These are phyloP conservation scores for Moesziomyces sp. DNA, from an alignment of 1,284 basidiomycete species.

Conservation along the genomic window DNA sequence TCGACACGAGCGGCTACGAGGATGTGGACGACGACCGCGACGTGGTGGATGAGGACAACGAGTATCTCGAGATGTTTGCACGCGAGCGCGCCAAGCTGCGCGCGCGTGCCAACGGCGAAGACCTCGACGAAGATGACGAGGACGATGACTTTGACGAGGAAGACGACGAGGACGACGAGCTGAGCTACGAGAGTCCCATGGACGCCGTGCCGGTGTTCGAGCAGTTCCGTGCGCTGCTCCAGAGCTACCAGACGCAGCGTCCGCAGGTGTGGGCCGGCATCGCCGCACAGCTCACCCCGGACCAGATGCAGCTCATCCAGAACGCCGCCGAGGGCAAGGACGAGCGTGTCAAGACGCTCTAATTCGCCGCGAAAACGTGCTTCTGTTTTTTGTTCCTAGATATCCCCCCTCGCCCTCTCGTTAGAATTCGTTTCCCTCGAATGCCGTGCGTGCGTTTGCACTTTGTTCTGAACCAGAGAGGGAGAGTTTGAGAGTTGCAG, in stretches of 20 bases:
- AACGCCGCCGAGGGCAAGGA: slow-evolving; percentile 31
- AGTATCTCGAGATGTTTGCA: slow-evolving; percentile 65
- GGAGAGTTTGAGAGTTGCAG: too few relatives aligned
- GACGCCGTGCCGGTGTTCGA: slow-evolving; percentile 58
- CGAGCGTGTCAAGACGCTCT: slow-evolving; percentile 42
- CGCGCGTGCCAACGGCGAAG: slow-evolving; percentile 44
- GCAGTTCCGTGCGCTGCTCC: slow-evolving; percentile 51
- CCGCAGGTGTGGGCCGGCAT: slow-evolving; percentile 43
- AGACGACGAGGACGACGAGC: slow-evolving; percentile 56
- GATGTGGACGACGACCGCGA: slow-evolving; percentile 63
- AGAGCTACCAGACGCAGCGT: slow-evolving; percentile 45
- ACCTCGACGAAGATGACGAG: slow-evolving; percentile 47
- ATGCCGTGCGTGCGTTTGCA: too few relatives aligned
- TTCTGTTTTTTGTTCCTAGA: not conserved
- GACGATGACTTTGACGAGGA: slow-evolving; percentile 47
- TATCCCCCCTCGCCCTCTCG: too few relatives aligned
- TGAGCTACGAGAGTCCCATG: slow-evolving; percentile 60
- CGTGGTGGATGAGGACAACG: slow-evolving; percentile 65
- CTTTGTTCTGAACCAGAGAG: too few relatives aligned
- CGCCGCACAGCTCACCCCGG: slow-evolving; percentile 25
- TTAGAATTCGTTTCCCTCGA: too few relatives aligned
- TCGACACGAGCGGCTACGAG: slow-evolving; percentile 26
- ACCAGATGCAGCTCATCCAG: slow-evolving; percentile 49
- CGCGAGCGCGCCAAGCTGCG: slow-evolving; percentile 59
- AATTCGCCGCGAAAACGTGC: not conserved